Evolutionary conservation across 2,329 filamentous ascomycete species (phyloP).

Genomic region (Colletotrichum limetticola): DNA sequence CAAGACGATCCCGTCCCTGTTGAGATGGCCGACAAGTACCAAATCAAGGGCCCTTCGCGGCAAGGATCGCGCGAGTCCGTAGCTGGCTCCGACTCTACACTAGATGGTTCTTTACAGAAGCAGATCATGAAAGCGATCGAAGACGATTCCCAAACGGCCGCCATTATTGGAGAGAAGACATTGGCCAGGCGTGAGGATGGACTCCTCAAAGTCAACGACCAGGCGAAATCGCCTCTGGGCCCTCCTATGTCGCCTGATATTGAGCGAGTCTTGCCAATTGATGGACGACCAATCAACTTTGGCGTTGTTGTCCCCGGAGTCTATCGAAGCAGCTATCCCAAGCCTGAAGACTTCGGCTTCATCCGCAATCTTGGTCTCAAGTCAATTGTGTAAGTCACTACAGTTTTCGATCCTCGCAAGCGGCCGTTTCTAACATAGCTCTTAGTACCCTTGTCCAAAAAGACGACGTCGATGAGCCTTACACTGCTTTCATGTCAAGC

Average conservation of each 20-base stretch:
- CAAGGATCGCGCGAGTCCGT: conserved; percentile 29
- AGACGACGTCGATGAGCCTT: conserved; percentile 63
- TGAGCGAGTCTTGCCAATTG: conserved; percentile 28
- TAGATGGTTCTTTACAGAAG: conserved; percentile 28
- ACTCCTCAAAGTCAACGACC: conserved; percentile 11
- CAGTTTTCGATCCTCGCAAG: background rate
- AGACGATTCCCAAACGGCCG: conserved; percentile 9
- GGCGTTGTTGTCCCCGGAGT: conserved; percentile 78
- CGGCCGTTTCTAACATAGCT: conserved; percentile 28
- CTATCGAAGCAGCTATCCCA: conserved; percentile 86
- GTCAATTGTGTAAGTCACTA: conserved; percentile 76
- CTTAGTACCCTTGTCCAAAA: conserved; percentile 71
- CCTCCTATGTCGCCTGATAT: conserved; percentile 15
- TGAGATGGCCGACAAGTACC: conserved; percentile 24
- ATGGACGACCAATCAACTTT: conserved; percentile 74
- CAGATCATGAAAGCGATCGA: conserved; percentile 12
- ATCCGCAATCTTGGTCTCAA: conserved; percentile 76
- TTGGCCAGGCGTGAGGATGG: background rate
- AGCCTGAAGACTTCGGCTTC: conserved; percentile 75
- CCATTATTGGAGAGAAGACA: background rate
- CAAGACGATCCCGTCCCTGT: conserved; percentile 20
- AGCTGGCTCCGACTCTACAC: conserved; percentile 4
- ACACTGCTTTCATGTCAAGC: conserved; percentile 69
- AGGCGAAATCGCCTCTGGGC: conserved; percentile 1
- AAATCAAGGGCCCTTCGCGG: conserved; percentile 14